These are phyloP conservation scores for Leersia perrieri DNA, from an alignment of 176 grass and related monocot genomes.

Conservation along the genomic window DNA sequence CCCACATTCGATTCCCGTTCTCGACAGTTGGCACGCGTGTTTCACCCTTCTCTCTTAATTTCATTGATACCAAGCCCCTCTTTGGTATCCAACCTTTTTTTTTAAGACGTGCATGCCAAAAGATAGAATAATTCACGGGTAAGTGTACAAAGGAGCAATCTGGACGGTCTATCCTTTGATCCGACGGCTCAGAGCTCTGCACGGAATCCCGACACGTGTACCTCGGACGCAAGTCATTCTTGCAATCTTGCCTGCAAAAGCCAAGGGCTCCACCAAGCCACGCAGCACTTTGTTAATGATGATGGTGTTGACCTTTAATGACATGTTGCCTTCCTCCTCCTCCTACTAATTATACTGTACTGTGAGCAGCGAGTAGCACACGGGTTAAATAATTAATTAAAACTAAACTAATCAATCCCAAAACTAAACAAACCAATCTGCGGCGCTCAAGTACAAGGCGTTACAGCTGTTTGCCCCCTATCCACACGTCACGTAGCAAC, in stretches of 20 bases:
- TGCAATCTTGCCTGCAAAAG: neutral
- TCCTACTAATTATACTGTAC: neutral
- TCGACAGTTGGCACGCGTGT: too few relatives aligned
- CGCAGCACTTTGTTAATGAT: neutral
- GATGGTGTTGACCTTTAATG: constrained; percentile 15
- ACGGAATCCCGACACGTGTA: neutral
- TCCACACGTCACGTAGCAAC: neutral
- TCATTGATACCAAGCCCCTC: too few relatives aligned
- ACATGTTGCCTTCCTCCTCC: neutral
- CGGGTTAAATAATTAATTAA: neutral
- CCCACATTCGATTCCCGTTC: too few relatives aligned
- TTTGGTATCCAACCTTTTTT: too few relatives aligned
- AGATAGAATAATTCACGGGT: neutral
- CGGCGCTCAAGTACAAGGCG: constrained; percentile 6
- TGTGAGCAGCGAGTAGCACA: neutral
- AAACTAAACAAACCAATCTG: neutral
- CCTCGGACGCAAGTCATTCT: neutral
- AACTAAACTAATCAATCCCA: neutral
- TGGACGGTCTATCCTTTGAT: neutral
- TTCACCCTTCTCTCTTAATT: too few relatives aligned
- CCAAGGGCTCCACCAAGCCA: neutral
- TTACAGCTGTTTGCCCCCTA: constrained; percentile 9
- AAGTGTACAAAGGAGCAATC: neutral
- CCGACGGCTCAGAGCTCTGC: neutral
- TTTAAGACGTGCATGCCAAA: too few relatives aligned